Percentiles rank a stretch among this genome's conserved stretches.
These are phyloP conservation scores for Zostera marina DNA, from an alignment of 116 monocot genomes.

Conservation along the genomic window DNA sequence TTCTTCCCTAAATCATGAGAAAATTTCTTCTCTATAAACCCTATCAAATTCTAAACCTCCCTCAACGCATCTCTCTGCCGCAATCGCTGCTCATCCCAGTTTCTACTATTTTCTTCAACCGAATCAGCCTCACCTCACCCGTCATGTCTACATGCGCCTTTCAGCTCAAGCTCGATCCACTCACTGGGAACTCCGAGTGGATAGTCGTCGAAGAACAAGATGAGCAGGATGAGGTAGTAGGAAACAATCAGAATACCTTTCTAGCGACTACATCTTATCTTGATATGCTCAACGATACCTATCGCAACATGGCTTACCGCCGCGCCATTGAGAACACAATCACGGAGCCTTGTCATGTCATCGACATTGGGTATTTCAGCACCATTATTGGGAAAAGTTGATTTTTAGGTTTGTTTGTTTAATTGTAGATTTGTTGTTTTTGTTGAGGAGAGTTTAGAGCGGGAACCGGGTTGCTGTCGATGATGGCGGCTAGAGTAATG, in stretches of 20 bases:
- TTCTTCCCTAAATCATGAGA: no score
- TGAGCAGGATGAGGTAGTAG: not conserved
- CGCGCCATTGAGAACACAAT: conserved; percentile 64
- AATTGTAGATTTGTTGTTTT: not conserved
- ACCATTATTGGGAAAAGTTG: not conserved
- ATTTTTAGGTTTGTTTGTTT: conserved; percentile 3
- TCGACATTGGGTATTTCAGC: conserved; percentile 69
- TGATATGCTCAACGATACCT: conserved; percentile 92
- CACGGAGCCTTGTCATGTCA: conserved; percentile 49
- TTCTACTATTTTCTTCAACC: not conserved
- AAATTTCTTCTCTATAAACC: not conserved
- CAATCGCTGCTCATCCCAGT: not conserved
- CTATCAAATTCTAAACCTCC: not conserved
- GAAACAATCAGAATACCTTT: conserved; percentile 7
- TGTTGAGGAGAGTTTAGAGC: conserved; percentile 27
- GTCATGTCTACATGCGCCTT: conserved; percentile 21
- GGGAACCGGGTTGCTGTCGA: conserved; percentile 91
- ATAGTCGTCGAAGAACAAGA: conserved; percentile 47
- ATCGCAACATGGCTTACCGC: conserved; percentile 59
- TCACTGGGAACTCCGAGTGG: conserved; percentile 94
- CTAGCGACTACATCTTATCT: conserved; percentile 79
- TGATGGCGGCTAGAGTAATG: conserved; percentile 87
- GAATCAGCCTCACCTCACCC: not conserved
- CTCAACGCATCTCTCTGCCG: not conserved
- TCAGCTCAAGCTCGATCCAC: conserved; percentile 65